These are phyloP conservation scores for Verticillium longisporum DNA, from an alignment of 2,329 filamentous ascomycete species.

Conservation along the genomic window DNA sequence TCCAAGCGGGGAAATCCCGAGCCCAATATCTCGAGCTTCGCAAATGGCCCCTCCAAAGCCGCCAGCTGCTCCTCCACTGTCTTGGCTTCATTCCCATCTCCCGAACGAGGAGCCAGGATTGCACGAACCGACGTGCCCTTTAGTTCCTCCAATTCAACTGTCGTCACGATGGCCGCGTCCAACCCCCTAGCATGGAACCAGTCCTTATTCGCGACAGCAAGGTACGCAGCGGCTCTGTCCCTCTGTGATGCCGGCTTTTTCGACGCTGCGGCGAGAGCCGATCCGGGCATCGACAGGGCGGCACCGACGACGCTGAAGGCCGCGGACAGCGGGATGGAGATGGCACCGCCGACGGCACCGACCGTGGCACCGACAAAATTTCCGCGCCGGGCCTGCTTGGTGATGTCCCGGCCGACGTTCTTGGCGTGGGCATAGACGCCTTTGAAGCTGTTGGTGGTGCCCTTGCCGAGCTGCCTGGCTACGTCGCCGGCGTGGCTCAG, in stretches of 20 bases:
- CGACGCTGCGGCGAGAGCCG: slow-evolving; percentile 23
- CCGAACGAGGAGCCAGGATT: slow-evolving; percentile 31
- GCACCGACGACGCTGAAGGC: slow-evolving; percentile 28
- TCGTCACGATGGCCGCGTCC: slow-evolving; percentile 26
- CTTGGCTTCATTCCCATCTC: slow-evolving; percentile 2
- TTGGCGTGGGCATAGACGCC: slow-evolving; percentile 28
- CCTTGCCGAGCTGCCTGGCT: slow-evolving; percentile 11
- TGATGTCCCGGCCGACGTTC: slow-evolving; percentile 26
- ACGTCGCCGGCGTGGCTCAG: slow-evolving; percentile 34
- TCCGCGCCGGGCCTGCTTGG: slow-evolving; percentile 26
- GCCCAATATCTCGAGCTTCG: slow-evolving; percentile 18
- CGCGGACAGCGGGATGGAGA: slow-evolving; percentile 30
- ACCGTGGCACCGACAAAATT: slow-evolving; percentile 30
- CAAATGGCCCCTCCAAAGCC: slow-evolving; percentile 16
- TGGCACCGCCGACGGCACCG: slow-evolving; percentile 26
- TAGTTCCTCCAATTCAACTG: slow-evolving; percentile 18
- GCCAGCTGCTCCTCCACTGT: slow-evolving; percentile 11
- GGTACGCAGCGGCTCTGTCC: slow-evolving; percentile 33
- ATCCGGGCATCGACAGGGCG: slow-evolving; percentile 23
- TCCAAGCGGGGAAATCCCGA: neutral
- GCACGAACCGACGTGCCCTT: slow-evolving; percentile 23
- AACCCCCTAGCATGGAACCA: slow-evolving; percentile 34
- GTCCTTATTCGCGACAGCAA: slow-evolving; percentile 32
- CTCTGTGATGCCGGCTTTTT: slow-evolving; percentile 31
- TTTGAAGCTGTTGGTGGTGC: slow-evolving; percentile 22